A percentile compares a stretch with the other conserved stretches of the same genome.
phyloP scores from a whole-genome alignment of 2,329 filamentous ascomycete genomes.

The Xylaria sp. region DNA sequence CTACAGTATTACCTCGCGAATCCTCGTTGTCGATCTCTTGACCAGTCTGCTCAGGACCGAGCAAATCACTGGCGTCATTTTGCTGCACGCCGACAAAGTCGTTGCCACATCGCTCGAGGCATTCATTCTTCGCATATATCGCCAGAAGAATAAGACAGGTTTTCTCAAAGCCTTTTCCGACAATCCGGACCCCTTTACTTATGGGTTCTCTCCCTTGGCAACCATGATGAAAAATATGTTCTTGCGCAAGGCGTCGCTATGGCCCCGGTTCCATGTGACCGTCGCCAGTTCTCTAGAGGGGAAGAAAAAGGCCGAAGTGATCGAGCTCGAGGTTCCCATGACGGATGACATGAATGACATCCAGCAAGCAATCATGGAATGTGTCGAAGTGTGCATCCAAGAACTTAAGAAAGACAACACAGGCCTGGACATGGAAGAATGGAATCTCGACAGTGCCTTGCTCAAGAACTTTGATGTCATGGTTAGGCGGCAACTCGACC shows the following conservation, averaged over 20 bases:
- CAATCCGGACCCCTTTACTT: slow-evolving; percentile 82
- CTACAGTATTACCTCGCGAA: slow-evolving; percentile 92
- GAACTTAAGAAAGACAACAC: slow-evolving; percentile 89
- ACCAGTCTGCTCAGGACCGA: slow-evolving; percentile 77
- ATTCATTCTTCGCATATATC: slow-evolving; percentile 89
- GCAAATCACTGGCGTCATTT: slow-evolving; percentile 78
- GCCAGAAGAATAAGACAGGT: slow-evolving; percentile 88
- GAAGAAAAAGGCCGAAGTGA: slow-evolving; percentile 89
- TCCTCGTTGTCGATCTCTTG: slow-evolving; percentile 87
- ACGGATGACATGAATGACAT: slow-evolving; percentile 89
- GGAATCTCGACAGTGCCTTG: slow-evolving; percentile 89
- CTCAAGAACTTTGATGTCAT: slow-evolving; percentile 89
- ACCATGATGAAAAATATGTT: slow-evolving; percentile 93
- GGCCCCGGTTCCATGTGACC: slow-evolving; percentile 87
- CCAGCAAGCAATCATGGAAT: slow-evolving; percentile 90
- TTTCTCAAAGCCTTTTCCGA: slow-evolving; percentile 97
- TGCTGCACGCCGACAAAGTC: slow-evolving; percentile 83
- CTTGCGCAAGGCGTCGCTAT: slow-evolving; percentile 79
- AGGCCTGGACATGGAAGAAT: slow-evolving; percentile 91
- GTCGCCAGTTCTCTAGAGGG: slow-evolving; percentile 88
- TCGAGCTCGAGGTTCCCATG: slow-evolving; percentile 95
- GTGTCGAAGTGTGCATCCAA: slow-evolving; percentile 88
- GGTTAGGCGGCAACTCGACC: slow-evolving; percentile 83
- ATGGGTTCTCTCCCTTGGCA: slow-evolving; percentile 79
- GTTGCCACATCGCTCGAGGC: slow-evolving; percentile 85